Evolutionary conservation across 1,139 yeast species (phyloP).

Genomic region (Candida mesenterica): DNA sequence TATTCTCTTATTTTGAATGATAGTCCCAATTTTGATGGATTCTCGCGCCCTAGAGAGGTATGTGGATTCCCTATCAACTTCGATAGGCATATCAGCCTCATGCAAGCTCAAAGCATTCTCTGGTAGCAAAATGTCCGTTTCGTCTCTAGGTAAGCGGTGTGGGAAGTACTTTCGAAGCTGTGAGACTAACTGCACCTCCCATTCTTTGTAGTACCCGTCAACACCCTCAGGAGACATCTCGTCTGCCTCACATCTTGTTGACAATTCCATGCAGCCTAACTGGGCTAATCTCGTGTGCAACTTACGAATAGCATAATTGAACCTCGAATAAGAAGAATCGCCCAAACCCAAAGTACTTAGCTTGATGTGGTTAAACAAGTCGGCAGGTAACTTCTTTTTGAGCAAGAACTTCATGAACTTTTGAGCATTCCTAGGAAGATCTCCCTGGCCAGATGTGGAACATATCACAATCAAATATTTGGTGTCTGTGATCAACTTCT

Average conservation of each 20-base stretch:
- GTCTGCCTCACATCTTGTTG: slow-evolving; percentile 83
- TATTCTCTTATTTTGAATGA: slow-evolving; percentile 53
- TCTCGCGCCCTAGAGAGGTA: slow-evolving; percentile 9
- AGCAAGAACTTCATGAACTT: slow-evolving; percentile 74
- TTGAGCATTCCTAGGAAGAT: slow-evolving; percentile 74
- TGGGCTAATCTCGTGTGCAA: slow-evolving; percentile 75
- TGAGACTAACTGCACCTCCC: slow-evolving; percentile 59
- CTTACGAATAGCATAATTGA: slow-evolving; percentile 82
- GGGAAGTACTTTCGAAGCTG: slow-evolving; percentile 42
- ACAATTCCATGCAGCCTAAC: slow-evolving; percentile 74
- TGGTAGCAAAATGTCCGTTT: slow-evolving; percentile 44
- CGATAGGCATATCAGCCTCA: background rate
- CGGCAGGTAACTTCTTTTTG: slow-evolving; percentile 62
- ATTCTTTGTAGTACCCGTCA: slow-evolving; percentile 74
- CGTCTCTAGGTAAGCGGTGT: slow-evolving; percentile 32
- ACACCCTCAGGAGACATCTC: slow-evolving; percentile 79
- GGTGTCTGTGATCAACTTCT: slow-evolving; percentile 48
- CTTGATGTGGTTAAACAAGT: slow-evolving; percentile 58
- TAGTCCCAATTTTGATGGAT: slow-evolving; percentile 32
- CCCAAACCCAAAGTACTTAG: slow-evolving; percentile 88
- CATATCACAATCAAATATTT: slow-evolving; percentile 62
- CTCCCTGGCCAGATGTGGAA: slow-evolving; percentile 97
- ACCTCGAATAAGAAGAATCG: slow-evolving; percentile 88
- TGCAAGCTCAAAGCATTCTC: slow-evolving; percentile 18
- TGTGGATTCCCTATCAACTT: background rate